Evolutionary conservation across 805 yeast species (phyloP).

Genomic region (Phaffomyces thermotolerans): DNA sequence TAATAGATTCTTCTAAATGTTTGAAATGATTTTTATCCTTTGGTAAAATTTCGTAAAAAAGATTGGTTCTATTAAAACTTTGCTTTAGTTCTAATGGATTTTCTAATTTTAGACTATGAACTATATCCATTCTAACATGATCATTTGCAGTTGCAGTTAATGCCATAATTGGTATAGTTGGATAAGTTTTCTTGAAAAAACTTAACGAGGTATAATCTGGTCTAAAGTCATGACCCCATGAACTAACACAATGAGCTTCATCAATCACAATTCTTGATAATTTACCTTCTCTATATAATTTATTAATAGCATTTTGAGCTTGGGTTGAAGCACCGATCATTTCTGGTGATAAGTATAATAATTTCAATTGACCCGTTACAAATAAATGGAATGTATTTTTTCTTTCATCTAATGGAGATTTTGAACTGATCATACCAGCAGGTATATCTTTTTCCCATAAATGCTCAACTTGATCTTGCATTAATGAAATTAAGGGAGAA

Average conservation of each 20-base stretch:
- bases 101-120: slow-evolving; percentile 62
- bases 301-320: slow-evolving; percentile 55
- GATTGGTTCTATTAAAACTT: slow-evolving; percentile 85
- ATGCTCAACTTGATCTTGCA: slow-evolving; percentile 96
- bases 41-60: slow-evolving; percentile 67
- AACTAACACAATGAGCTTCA: slow-evolving; percentile 96
- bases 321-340: slow-evolving; percentile 75
- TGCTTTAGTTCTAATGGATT: slow-evolving; percentile 68
- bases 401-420: slow-evolving; percentile 56
- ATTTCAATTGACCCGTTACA: slow-evolving; percentile 56
- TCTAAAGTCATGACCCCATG: slow-evolving; percentile 98
- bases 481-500: slow-evolving; percentile 89
- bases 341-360: slow-evolving; percentile 90
- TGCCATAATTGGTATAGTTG: slow-evolving; percentile 87
- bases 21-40: slow-evolving; percentile 51
- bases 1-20: slow-evolving; percentile 53
- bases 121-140: slow-evolving; percentile 78
- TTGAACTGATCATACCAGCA: slow-evolving; percentile 87
- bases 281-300: slow-evolving; percentile 44
- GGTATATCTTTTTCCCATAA: slow-evolving; percentile 55
- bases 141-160: slow-evolving; percentile 95
- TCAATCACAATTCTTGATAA: slow-evolving; percentile 89
- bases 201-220: slow-evolving; percentile 87
- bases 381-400: slow-evolving; percentile 55
- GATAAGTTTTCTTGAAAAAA: slow-evolving; percentile 64